Evolutionary conservation across 495 filamentous ascomycete species (phyloP).

Genomic region (Neurospora sp.): DNA sequence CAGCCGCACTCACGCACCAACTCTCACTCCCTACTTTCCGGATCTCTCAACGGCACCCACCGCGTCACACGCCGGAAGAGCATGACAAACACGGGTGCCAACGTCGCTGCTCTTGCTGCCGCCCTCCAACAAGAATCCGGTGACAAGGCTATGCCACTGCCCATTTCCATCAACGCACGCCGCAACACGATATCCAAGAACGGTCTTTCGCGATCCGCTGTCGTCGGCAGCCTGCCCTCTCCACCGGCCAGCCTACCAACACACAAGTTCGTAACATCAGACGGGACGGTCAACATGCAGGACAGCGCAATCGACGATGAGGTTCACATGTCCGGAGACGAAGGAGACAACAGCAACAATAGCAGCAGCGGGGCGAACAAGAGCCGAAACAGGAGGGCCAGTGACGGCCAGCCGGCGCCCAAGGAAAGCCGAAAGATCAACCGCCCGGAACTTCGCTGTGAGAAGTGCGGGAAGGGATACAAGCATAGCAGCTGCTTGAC

Average conservation of each 20-base stretch:
- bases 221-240: slow-evolving; percentile 47
- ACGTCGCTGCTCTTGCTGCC: slow-evolving; percentile 63
- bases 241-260: slow-evolving; percentile 41
- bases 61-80: slow-evolving; percentile 91
- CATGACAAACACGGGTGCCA: slow-evolving; percentile 64
- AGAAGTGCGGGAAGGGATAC: slow-evolving; percentile 98
- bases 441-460: slow-evolving; percentile 81
- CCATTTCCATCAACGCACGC: slow-evolving; percentile 35
- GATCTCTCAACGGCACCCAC: slow-evolving; percentile 65
- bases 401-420: slow-evolving; percentile 69
- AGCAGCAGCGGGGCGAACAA: slow-evolving; percentile 56
- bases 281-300: slow-evolving; percentile 29
- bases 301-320: slow-evolving; percentile 53
- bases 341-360: slow-evolving; percentile 45
- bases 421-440: slow-evolving; percentile 67
- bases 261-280: slow-evolving; percentile 29
- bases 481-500: slow-evolving; percentile 99
- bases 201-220: slow-evolving; percentile 28
- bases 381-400: slow-evolving; percentile 67
- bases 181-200: slow-evolving; percentile 44
- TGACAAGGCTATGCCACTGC: slow-evolving; percentile 43
- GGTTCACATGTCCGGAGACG: slow-evolving; percentile 45
- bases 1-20: slow-evolving; percentile 62
- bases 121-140: slow-evolving; percentile 52
- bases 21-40: slow-evolving; percentile 63